Percentiles rank a stretch among this genome's conserved stretches.
Evolutionary conservation across 495 filamentous ascomycete genomes (phyloP).

Genomic region (Hapsidospora chrysogenum): DNA sequence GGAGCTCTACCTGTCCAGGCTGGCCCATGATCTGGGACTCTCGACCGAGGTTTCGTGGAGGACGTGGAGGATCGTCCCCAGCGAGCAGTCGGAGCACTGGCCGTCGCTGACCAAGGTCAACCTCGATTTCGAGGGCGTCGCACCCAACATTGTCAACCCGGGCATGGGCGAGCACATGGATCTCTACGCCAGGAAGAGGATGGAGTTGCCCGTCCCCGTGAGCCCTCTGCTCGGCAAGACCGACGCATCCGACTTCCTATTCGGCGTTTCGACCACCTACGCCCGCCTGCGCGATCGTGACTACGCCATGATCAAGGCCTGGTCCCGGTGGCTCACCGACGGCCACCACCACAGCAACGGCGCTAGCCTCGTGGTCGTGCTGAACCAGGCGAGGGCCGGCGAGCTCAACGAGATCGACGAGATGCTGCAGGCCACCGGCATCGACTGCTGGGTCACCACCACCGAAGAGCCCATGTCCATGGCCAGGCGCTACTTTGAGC

Average conservation of each 20-base stretch:
- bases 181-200: conserved; percentile 2
- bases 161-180: conserved; percentile 6
- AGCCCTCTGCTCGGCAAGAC: conserved; percentile 7
- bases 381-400: conserved; percentile 23
- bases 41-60: conserved; percentile 7
- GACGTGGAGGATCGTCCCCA: conserved; percentile 1
- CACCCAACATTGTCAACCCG: conserved; percentile 5
- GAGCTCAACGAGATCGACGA: conserved; percentile 13
- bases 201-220: conserved; percentile 6
- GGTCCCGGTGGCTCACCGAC: conserved; percentile 18
- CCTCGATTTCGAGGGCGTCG: conserved; percentile 5
- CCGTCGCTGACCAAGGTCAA: conserved; percentile 5
- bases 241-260: conserved; percentile 37
- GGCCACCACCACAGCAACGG: conserved; percentile 12
- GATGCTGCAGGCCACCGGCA: conserved; percentile 8
- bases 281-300: conserved; percentile 31
- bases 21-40: conserved; percentile 8
- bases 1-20: conserved; percentile 6
- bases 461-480: conserved; percentile 11
- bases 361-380: conserved; percentile 26
- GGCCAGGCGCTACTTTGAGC: conserved; percentile 17
- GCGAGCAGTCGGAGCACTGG: background rate
- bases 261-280: conserved; percentile 41
- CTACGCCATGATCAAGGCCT: conserved; percentile 13
- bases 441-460: conserved; percentile 14